phyloP scores from a whole-genome alignment of 495 filamentous ascomycete genomes.

The Geopyxis carbonaria region DNA sequence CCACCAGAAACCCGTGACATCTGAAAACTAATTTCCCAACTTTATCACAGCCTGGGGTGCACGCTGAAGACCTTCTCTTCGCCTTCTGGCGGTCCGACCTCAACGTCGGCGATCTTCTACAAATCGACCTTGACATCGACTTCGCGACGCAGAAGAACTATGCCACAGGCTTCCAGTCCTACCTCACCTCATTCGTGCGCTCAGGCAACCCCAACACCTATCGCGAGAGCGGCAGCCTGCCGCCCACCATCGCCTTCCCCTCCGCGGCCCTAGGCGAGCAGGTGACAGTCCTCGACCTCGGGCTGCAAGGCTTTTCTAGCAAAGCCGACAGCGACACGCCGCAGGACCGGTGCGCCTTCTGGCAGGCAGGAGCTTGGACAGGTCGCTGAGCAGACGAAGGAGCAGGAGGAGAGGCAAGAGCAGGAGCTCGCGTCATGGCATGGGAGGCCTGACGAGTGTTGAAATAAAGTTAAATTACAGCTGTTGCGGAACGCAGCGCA shows the following conservation, averaged over 20 bases:
- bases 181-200: slow-evolving; percentile 19
- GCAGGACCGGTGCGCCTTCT: slow-evolving; percentile 14
- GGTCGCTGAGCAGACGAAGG: too few relatives aligned
- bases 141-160: slow-evolving; percentile 17
- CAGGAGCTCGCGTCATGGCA: too few relatives aligned
- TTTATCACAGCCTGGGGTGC: slow-evolving; percentile 15
- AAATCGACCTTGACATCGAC: slow-evolving; percentile 14
- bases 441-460: too few relatives aligned
- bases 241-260: slow-evolving; percentile 9
- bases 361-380: slow-evolving; percentile 15
- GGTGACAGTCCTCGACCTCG: slow-evolving; percentile 11
- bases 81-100: slow-evolving; percentile 20
- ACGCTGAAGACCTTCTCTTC: slow-evolving; percentile 13
- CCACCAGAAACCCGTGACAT: neutral
- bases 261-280: slow-evolving; percentile 2
- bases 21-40: neutral
- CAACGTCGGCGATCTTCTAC: slow-evolving; percentile 15
- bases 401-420: too few relatives aligned
- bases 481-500: too few relatives aligned
- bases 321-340: slow-evolving; percentile 8
- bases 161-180: slow-evolving; percentile 20
- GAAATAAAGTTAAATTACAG: too few relatives aligned
- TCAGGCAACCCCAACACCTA: slow-evolving; percentile 19
- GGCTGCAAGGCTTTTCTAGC: slow-evolving; percentile 4
- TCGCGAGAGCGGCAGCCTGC: slow-evolving; percentile 7